A percentile compares a stretch with the other conserved stretches of the same genome.
phyloP scores from a whole-genome alignment of 108 stramenopile species.

The Epithemia pelagica region DNA sequence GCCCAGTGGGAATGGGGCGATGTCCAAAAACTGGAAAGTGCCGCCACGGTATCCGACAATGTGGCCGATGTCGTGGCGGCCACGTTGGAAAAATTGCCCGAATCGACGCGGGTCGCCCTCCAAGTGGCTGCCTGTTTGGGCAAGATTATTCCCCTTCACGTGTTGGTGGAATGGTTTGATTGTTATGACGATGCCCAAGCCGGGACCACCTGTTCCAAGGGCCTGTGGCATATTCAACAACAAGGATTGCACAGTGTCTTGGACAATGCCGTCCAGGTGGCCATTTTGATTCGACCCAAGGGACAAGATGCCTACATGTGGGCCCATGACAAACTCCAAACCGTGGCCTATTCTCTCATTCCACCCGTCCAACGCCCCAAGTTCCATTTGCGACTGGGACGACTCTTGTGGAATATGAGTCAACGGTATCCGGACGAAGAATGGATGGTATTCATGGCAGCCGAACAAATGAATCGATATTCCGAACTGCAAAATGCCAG shows the following conservation, averaged over 20 bases:
- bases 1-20: slow-evolving; percentile 54
- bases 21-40: background rate
- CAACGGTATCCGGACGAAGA: slow-evolving; percentile 10
- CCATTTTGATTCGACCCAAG: slow-evolving; percentile 12
- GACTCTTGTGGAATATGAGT: slow-evolving; percentile 15
- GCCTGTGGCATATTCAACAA: slow-evolving; percentile 4
- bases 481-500: background rate
- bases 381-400: slow-evolving; percentile 24
- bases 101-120: slow-evolving; percentile 13
- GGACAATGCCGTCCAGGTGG: slow-evolving; percentile 12
- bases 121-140: slow-evolving; percentile 44
- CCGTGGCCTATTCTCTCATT: slow-evolving; percentile 26
- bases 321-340: slow-evolving; percentile 33
- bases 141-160: background rate
- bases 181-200: background rate
- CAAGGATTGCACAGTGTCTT: slow-evolving; percentile 11
- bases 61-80: slow-evolving; percentile 38
- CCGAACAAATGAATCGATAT: slow-evolving; percentile 31
- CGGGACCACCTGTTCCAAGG: background rate
- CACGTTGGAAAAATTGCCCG: slow-evolving; percentile 22
- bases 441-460: slow-evolving; percentile 36
- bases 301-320: slow-evolving; percentile 17
- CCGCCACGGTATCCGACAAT: slow-evolving; percentile 43
- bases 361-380: background rate
- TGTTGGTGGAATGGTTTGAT: background rate